phyloP scores from a whole-genome alignment of 495 filamentous ascomycete genomes.

The Podospora conica region DNA sequence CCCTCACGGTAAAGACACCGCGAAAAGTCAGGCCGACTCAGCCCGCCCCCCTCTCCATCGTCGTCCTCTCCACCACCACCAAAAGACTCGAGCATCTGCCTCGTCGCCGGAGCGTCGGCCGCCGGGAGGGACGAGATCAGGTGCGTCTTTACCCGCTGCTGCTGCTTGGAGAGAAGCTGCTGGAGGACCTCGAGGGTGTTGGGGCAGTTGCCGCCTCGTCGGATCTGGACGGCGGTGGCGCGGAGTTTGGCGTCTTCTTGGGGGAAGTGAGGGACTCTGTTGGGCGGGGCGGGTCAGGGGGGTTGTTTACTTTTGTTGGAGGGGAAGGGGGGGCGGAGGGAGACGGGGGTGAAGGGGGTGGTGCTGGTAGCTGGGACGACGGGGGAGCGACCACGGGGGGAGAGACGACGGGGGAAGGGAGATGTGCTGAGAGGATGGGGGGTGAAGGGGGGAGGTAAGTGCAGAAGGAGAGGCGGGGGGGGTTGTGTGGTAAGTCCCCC shows the following conservation, averaged over 20 bases:
- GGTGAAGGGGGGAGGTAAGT: neutral
- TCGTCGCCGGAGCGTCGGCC: constrained; percentile 28
- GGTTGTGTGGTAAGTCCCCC: neutral
- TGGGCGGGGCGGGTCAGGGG: constrained; percentile 10
- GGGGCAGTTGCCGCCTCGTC: constrained; percentile 65
- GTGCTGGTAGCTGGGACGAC: no score
- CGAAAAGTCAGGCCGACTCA: constrained; percentile 35
- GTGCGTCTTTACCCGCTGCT: constrained; percentile 16
- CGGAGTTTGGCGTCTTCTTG: constrained; percentile 66
- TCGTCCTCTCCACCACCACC: constrained; percentile 9
- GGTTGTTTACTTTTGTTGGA: neutral
- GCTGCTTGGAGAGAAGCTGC: constrained; percentile 42
- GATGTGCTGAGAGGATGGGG: neutral
- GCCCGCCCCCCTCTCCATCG: neutral
- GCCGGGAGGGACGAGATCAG: constrained; percentile 38
- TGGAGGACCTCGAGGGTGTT: constrained; percentile 65
- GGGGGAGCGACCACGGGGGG: no score
- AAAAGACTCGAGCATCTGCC: constrained; percentile 39
- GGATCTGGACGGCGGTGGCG: constrained; percentile 50
- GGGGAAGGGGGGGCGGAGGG: neutral
- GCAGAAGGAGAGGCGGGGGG: neutral
- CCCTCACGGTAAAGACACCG: constrained; percentile 55
- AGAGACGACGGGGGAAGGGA: no score
- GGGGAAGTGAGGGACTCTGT: constrained; percentile 60
- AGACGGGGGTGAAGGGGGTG: neutral